Percentiles rank a stretch among this genome's conserved stretches.
These are phyloP conservation scores for Elaeis oleifera DNA, from an alignment of 202 grass and related monocot species.

Conservation along the genomic window DNA sequence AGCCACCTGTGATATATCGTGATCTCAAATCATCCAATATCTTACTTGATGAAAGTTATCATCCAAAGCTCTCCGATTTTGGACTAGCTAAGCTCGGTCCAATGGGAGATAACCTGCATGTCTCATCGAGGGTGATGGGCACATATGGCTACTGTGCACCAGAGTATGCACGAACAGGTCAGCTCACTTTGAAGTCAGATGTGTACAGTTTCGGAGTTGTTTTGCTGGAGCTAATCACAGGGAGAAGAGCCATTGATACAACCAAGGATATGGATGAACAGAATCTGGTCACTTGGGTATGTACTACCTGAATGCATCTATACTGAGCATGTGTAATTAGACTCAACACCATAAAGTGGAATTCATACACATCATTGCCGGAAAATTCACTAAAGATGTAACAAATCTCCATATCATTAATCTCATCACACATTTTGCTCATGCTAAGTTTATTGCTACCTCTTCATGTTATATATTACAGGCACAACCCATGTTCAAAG, in stretches of 20 bases:
- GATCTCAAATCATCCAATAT: constrained; percentile 92
- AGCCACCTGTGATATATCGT: constrained; percentile 62
- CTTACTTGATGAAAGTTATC: constrained; percentile 60
- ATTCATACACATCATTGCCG: too few relatives aligned
- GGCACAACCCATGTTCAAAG: constrained; percentile 56
- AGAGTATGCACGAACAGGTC: constrained; percentile 51
- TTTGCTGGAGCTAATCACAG: constrained; percentile 73
- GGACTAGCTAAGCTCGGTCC: constrained; percentile 71
- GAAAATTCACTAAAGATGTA: too few relatives aligned
- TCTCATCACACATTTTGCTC: too few relatives aligned
- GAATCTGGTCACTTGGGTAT: constrained; percentile 72
- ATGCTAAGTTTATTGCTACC: too few relatives aligned
- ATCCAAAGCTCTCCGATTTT: constrained; percentile 81
- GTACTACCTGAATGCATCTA: neutral
- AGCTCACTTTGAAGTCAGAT: constrained; percentile 66
- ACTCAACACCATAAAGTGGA: too few relatives aligned
- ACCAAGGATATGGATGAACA: constrained; percentile 42
- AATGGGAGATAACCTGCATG: constrained; percentile 26
- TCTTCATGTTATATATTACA: constrained; percentile 18
- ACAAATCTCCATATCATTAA: too few relatives aligned
- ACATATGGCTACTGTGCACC: constrained; percentile 84
- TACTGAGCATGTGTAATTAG: too few relatives aligned
- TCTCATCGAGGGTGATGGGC: constrained; percentile 65
- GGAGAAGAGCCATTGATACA: constrained; percentile 59
- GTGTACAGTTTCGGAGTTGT: constrained; percentile 87